These are phyloP conservation scores for Agarophyton chilense DNA, from an alignment of 23 red algal genomes.

Conservation along the genomic window DNA sequence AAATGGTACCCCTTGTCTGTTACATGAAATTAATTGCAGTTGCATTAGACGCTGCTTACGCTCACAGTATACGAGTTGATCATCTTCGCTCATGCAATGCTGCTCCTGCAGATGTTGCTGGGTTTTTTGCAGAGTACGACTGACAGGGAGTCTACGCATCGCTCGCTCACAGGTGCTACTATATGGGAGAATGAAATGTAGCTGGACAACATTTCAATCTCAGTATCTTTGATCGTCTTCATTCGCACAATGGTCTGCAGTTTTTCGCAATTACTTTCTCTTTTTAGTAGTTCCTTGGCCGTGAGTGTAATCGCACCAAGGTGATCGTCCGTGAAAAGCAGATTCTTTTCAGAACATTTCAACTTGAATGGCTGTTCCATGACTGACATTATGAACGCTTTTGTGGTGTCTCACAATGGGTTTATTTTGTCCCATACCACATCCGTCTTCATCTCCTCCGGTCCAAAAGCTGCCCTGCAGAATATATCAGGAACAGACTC, in stretches of 20 bases:
- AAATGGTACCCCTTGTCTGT: too few species aligned
- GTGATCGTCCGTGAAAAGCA: slow-evolving; percentile 36
- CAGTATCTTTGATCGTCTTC: slow-evolving; percentile 8
- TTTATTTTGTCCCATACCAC: slow-evolving; percentile 42
- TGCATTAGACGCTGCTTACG: too few species aligned
- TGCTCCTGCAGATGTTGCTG: too few species aligned
- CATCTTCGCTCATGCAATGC: too few species aligned
- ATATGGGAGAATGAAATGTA: not conserved
- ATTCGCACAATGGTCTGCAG: slow-evolving; percentile 6
- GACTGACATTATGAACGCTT: slow-evolving; percentile 55
- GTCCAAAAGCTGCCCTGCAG: slow-evolving; percentile 57
- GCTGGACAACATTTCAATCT: slow-evolving; percentile 32
- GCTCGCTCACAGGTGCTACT: slow-evolving; percentile 4
- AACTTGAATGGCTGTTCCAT: slow-evolving; percentile 56
- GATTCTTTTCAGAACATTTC: slow-evolving; percentile 52
- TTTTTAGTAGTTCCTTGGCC: slow-evolving; percentile 25
- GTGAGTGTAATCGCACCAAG: slow-evolving; percentile 32
- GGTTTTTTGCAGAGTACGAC: too few species aligned
- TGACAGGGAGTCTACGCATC: slow-evolving; percentile 33
- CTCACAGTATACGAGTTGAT: too few species aligned
- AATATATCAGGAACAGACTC: slow-evolving; percentile 63
- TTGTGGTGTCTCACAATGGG: slow-evolving; percentile 30
- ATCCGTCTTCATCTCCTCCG: slow-evolving; percentile 68
- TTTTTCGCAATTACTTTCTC: slow-evolving; percentile 9
- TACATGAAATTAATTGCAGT: too few species aligned